Evolutionary conservation across 2,329 filamentous ascomycete species (phyloP).

Genomic region (Aspergillus sp.): DNA sequence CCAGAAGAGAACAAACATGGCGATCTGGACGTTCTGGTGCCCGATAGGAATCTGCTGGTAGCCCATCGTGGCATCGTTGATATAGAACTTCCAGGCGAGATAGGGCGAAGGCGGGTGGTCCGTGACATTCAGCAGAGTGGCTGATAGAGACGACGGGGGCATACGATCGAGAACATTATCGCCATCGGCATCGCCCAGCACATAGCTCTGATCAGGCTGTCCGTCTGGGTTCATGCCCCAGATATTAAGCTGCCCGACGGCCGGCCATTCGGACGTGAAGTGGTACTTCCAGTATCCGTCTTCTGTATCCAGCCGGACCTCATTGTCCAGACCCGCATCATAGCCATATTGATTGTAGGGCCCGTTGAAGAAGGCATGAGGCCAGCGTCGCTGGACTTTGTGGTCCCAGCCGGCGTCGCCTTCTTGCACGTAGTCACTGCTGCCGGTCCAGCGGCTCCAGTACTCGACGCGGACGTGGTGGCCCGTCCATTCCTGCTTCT

Average conservation of each 20-base stretch:
- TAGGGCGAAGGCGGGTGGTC: constrained; percentile 51
- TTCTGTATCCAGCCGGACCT: constrained; percentile 57
- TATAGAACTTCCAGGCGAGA: constrained; percentile 55
- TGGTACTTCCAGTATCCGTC: constrained; percentile 58
- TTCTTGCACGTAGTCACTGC: constrained; percentile 61
- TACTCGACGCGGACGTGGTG: constrained; percentile 65
- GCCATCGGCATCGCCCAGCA: constrained; percentile 48
- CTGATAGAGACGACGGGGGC: constrained; percentile 55
- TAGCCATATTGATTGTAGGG: constrained; percentile 65
- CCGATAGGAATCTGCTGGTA: constrained; percentile 56
- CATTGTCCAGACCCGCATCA: constrained; percentile 58
- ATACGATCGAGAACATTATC: constrained; percentile 38
- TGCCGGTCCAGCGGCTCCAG: constrained; percentile 59
- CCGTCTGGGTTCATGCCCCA: constrained; percentile 68
- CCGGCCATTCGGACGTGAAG: constrained; percentile 57
- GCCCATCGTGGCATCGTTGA: constrained; percentile 55
- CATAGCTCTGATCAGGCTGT: constrained; percentile 56
- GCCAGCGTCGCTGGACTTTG: constrained; percentile 51
- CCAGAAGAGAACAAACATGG: constrained; percentile 55
- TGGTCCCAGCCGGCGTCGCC: constrained; percentile 50
- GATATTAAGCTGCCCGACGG: constrained; percentile 61
- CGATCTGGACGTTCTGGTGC: constrained; percentile 54
- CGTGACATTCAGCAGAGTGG: constrained; percentile 56
- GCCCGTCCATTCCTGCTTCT: constrained; percentile 57
- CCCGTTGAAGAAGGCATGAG: constrained; percentile 63